A percentile compares a stretch with the other conserved stretches of the same genome.
phyloP scores from a whole-genome alignment of 2,329 filamentous ascomycete genomes.

The Botrytis deweyae region DNA sequence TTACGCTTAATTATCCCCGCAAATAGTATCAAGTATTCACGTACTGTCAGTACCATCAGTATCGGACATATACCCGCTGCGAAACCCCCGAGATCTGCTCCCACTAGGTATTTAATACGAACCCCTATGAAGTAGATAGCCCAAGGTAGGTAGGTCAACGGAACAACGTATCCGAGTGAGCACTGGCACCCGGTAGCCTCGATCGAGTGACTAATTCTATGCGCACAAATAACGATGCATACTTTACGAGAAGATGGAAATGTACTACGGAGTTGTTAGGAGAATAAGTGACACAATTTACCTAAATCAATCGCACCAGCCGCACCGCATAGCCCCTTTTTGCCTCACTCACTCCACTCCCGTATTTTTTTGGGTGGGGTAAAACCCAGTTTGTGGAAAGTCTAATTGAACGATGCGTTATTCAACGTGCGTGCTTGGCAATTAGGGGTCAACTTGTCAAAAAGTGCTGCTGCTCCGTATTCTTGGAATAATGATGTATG shows the following conservation, averaged over 20 bases:
- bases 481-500: not conserved
- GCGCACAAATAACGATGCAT: not conserved
- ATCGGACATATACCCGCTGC: not conserved
- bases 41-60: not conserved
- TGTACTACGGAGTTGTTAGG: not conserved
- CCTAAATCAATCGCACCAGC: not conserved
- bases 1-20: not conserved
- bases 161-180: not conserved
- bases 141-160: not conserved
- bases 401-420: not conserved
- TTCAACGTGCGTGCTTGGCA: not conserved
- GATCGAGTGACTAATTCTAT: not conserved
- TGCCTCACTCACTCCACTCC: not conserved
- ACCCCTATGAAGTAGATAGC: not conserved
- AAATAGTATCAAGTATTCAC: not conserved
- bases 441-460: not conserved
- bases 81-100: not conserved
- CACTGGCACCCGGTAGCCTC: not conserved
- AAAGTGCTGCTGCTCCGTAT: not conserved
- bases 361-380: not conserved
- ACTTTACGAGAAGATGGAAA: not conserved
- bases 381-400: not conserved
- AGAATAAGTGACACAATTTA: not conserved
- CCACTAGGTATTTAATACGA: not conserved
- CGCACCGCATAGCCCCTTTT: conserved; percentile 6